phyloP scores from a whole-genome alignment of 805 yeast species.

The Pichia rugopelliculosa region DNA sequence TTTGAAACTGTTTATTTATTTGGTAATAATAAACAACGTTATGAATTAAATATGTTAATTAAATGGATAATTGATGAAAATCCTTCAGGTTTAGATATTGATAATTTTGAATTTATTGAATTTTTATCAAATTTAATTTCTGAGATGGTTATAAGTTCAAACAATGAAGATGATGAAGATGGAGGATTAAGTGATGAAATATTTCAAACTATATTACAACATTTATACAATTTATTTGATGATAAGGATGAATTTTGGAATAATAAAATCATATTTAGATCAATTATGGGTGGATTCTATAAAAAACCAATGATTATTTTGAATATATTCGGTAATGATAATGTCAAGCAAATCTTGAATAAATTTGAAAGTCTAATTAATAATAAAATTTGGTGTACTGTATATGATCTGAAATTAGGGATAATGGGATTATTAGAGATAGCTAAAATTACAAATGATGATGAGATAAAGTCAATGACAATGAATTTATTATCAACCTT shows the following conservation, averaged over 20 bases:
- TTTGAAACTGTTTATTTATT: conserved; percentile 40
- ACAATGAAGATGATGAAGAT: conserved; percentile 4
- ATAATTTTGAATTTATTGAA: conserved; percentile 18
- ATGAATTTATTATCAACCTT: conserved; percentile 1
- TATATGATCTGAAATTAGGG: conserved; percentile 49
- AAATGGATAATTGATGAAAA: conserved; percentile 14
- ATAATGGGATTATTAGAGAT: conserved; percentile 38
- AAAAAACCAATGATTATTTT: conserved; percentile 4
- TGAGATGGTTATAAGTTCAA: conserved; percentile 9
- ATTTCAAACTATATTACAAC: conserved; percentile 5
- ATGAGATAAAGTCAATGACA: conserved; percentile 11
- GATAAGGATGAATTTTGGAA: conserved; percentile 14
- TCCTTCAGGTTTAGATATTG: conserved; percentile 15
- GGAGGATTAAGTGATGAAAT: conserved; percentile 9
- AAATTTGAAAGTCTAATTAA: conserved; percentile 4
- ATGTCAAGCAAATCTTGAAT: conserved; percentile 3
- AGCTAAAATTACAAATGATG: conserved; percentile 27
- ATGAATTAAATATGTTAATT: conserved; percentile 18
- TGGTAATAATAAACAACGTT: conserved; percentile 27
- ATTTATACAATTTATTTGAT: conserved; percentile 4
- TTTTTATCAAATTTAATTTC: conserved; percentile 16
- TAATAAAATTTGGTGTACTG: conserved; percentile 30
- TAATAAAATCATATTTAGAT: conserved; percentile 5
- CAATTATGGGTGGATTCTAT: conserved; percentile 10
- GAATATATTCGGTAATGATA: conserved; percentile 3